phyloP scores from a whole-genome alignment of 2,329 filamentous ascomycete genomes.

The Lojkania enalia region DNA sequence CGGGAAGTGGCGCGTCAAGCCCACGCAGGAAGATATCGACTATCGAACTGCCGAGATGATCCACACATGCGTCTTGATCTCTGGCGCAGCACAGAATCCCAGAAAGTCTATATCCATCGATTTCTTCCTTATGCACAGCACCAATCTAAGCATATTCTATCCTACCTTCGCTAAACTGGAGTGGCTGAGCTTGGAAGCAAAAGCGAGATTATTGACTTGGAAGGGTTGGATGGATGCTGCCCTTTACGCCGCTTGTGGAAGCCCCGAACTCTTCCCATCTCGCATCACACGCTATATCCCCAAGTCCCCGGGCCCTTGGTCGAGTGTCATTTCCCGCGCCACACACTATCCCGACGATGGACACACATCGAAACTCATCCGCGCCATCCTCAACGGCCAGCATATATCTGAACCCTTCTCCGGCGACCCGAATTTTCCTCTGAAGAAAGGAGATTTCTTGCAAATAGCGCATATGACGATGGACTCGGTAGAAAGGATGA shows the following conservation, averaged over 20 bases:
- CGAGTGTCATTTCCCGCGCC: conserved; percentile 3
- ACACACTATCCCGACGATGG: conserved; percentile 66
- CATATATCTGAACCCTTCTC: conserved; percentile 52
- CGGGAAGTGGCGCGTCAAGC: conserved; percentile 54
- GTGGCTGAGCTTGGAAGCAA: conserved; percentile 60
- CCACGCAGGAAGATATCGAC: conserved; percentile 56
- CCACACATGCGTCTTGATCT: conserved; percentile 60
- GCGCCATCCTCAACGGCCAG: conserved; percentile 55
- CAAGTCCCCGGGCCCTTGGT: conserved; percentile 6
- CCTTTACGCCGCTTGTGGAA: conserved; percentile 13
- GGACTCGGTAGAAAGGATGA: conserved; percentile 58
- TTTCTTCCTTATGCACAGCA: conserved; percentile 76
- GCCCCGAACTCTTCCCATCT: conserved; percentile 7
- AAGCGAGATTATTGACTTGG: conserved; percentile 70
- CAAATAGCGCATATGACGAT: conserved; percentile 62
- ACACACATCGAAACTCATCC: conserved; percentile 72
- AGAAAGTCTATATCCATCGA: conserved; percentile 64
- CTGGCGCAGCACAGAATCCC: conserved; percentile 62
- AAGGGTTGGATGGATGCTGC: conserved; percentile 54
- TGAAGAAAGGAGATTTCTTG: conserved; percentile 58
- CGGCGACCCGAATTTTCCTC: not conserved
- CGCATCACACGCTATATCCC: conserved; percentile 8
- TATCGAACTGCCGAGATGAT: conserved; percentile 66
- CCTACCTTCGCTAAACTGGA: conserved; percentile 59
- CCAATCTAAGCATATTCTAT: conserved; percentile 74